Base-by-base conservation (phyloP, 208 protist species). In the Herpetomonas samuelpessoai region DNA sequence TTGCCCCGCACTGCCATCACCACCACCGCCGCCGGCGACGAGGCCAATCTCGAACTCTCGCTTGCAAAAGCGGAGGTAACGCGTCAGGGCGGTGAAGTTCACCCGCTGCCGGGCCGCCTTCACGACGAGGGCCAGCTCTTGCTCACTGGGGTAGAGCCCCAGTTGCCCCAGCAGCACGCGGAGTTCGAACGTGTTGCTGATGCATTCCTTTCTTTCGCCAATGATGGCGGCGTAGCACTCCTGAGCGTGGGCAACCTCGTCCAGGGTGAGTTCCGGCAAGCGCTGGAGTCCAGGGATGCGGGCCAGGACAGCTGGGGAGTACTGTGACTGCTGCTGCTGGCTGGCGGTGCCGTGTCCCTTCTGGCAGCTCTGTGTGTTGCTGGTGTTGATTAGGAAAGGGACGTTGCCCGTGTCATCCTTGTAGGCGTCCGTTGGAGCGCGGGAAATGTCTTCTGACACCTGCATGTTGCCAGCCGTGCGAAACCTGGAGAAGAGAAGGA, bases 1-100 rank as follows among this genome's bases (percentile, higher is more conserved):
- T n/a, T n/a, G n/a, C n/a, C n/a, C n/a, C n/a, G n/a, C n/a, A n/a
- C n/a, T n/a, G n/a, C n/a, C n/a, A n/a, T n/a, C 14, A 9, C 24
- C 52, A 12, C 25, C 25, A 16, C 25, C 52, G 16, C 39, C 26
- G 25, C 52, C 52, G 19, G 18, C 49, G 7, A 29, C 41, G 22
- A 19, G 10, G 4, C 30, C n/a, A 18, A 55, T 12, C 55, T 77
- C 69, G 55, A 64, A 89, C 41, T 87, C 67, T 38, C 77, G 65
- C 73, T 94, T 94, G 73, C 88, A 91, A 49, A 94, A 90, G 16
- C 82, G 79, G 39, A 94, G 71, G 72, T 89, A 94, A n/a, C 76
- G 56, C 46, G 73, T 78, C 1, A 94, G 62, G 27, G 71, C 66
- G 2, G 72, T 68, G 47, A 92, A 65, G 58, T 71, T 90, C n/a